phyloP scores from a whole-genome alignment of 179 eudicot species.

The Corrigiola litoralis region DNA sequence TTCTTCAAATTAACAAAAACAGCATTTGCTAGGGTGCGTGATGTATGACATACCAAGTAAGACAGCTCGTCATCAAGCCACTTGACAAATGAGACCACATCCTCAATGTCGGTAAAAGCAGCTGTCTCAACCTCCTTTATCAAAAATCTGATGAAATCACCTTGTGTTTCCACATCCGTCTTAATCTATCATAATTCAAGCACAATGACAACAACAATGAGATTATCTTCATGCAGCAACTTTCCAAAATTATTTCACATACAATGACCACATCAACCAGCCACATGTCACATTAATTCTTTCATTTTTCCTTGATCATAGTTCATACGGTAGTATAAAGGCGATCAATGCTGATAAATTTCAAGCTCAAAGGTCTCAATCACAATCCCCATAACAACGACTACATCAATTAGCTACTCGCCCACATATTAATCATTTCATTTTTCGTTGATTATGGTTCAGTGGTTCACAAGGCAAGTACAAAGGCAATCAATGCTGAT shows the following conservation, averaged over 20 bases:
- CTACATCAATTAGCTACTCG: too few relatives aligned
- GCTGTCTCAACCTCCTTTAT: constrained; percentile 90
- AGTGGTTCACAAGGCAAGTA: too few relatives aligned
- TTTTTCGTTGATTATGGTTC: too few relatives aligned
- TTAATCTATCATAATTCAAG: constrained; percentile 56
- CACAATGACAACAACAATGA: not conserved
- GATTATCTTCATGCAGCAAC: not conserved
- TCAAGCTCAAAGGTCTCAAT: too few relatives aligned
- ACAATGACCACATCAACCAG: not conserved
- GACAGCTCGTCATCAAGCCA: constrained; percentile 99
- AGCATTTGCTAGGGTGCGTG: not conserved
- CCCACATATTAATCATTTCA: too few relatives aligned
- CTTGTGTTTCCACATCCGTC: constrained; percentile 96
- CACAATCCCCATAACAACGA: too few relatives aligned
- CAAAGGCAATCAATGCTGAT: too few relatives aligned
- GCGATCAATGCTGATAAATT: too few relatives aligned
- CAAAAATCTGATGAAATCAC: constrained; percentile 83
- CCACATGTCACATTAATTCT: not conserved
- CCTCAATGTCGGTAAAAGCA: constrained; percentile 79
- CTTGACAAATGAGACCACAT: constrained; percentile 92
- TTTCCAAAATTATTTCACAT: not conserved
- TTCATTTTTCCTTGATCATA: not conserved
- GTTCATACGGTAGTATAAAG: not conserved
- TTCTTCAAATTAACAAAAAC: not conserved
- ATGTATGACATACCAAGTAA: constrained; percentile 55